These are phyloP conservation scores for Colletotrichum sp. DNA, from an alignment of 2,329 filamentous ascomycete species.

Conservation along the genomic window DNA sequence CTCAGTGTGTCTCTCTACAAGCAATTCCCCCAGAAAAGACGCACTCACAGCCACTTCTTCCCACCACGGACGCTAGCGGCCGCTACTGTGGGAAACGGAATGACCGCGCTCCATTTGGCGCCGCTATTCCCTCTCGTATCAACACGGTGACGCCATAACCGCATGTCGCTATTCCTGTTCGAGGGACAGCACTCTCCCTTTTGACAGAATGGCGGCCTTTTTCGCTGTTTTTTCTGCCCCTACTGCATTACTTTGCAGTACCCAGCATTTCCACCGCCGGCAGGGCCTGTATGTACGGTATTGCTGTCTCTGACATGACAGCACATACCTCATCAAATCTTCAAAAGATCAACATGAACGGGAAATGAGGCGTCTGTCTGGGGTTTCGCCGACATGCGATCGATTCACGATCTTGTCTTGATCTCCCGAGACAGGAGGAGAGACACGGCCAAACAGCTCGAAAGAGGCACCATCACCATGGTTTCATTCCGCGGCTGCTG, in stretches of 20 bases:
- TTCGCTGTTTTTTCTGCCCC: not conserved
- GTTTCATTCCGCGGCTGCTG: conserved; percentile 11
- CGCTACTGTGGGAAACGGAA: conserved; percentile 22
- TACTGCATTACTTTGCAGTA: not conserved
- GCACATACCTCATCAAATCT: not conserved
- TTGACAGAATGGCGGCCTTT: not conserved
- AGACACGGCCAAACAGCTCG: conserved; percentile 9
- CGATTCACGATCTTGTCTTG: conserved; percentile 13
- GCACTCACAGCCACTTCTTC: conserved; percentile 11
- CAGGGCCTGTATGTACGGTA: not conserved
- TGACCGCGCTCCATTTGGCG: conserved; percentile 20
- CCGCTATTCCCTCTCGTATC: conserved; percentile 19
- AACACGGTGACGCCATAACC: conserved; percentile 20
- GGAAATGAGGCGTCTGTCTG: conserved; percentile 13
- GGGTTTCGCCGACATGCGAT: conserved; percentile 18
- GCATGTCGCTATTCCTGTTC: conserved; percentile 18
- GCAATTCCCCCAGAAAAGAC: conserved; percentile 13
- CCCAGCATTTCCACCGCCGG: not conserved
- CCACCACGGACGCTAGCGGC: conserved; percentile 17
- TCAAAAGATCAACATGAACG: not conserved
- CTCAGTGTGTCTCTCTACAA: not conserved
- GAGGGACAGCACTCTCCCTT: not conserved
- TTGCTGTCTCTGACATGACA: not conserved
- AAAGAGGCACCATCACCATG: conserved; percentile 14
- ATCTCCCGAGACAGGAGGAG: conserved; percentile 19